phyloP scores from a whole-genome alignment of 2,329 filamentous ascomycete genomes.

The Didymella exigua region DNA sequence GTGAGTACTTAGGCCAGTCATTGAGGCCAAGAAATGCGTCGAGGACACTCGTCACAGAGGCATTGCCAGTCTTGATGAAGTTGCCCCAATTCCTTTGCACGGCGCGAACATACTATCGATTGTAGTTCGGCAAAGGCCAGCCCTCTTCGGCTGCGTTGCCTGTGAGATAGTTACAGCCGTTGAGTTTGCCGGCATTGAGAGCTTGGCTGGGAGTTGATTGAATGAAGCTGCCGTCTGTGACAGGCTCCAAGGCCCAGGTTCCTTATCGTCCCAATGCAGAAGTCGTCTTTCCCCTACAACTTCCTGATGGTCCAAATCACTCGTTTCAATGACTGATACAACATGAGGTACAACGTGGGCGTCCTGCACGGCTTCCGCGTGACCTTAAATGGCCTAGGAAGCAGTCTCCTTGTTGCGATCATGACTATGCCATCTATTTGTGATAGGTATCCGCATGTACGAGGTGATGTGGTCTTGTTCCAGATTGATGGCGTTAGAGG shows the following conservation, averaged over 20 bases:
- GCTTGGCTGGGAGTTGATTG: constrained; percentile 48
- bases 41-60: background rate
- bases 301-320: background rate
- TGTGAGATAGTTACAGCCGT: constrained; percentile 46
- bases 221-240: constrained; percentile 51
- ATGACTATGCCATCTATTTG: background rate
- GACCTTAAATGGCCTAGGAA: background rate
- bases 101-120: background rate
- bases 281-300: constrained; percentile 8
- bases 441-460: too few relatives aligned
- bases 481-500: too few relatives aligned
- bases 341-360: background rate
- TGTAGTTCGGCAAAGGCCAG: background rate
- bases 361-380: background rate
- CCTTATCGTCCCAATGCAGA: constrained; percentile 48
- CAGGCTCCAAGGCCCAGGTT: constrained; percentile 53
- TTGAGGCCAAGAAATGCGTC: background rate
- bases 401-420: too few relatives aligned
- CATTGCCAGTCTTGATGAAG: background rate
- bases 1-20: background rate
- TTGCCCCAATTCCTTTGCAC: constrained; percentile 1
- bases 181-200: constrained; percentile 45
- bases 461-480: too few relatives aligned
- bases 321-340: background rate
- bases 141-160: constrained; percentile 61